Evolutionary conservation across 2,329 filamentous ascomycete genomes (phyloP).

Genomic region (Neofusicoccum umdonicola): DNA sequence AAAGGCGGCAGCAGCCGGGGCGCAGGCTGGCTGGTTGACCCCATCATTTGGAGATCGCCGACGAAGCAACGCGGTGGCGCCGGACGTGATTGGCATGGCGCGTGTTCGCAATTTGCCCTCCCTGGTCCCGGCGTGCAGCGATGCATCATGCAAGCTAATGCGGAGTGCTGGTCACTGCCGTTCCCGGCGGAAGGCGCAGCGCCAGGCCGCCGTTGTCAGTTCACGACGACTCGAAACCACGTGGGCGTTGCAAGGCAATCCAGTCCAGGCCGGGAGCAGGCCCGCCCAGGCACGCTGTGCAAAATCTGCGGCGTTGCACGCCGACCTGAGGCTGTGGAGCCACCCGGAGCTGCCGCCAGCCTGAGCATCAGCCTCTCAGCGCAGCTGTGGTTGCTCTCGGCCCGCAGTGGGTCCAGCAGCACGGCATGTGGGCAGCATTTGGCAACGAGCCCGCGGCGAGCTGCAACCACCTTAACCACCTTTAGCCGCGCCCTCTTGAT

Average conservation of each 20-base stretch:
- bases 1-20: slow-evolving; percentile 3
- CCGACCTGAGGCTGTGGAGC: not conserved
- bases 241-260: not conserved
- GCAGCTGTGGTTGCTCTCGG: not conserved
- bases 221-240: not conserved
- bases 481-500: slow-evolving; percentile 1
- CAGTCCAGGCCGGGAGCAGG: not conserved
- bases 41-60: slow-evolving; percentile 13
- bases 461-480: not conserved
- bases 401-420: not conserved
- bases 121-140: not conserved
- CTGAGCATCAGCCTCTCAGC: not conserved
- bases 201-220: not conserved
- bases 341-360: too few relatives aligned
- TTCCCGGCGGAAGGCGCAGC: not conserved
- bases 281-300: not conserved
- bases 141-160: slow-evolving; percentile 5
- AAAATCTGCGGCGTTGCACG: too few relatives aligned
- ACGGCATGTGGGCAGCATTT: not conserved
- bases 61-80: slow-evolving; percentile 4
- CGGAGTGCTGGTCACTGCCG: slow-evolving; percentile 7
- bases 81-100: not conserved
- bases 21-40: not conserved
- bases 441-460: slow-evolving; percentile 4
- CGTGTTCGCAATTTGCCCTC: slow-evolving; percentile 1